Percentiles rank a stretch among this genome's conserved stretches.
phyloP scores from a whole-genome alignment of 805 yeast species.

The Starmerella davenportii region DNA sequence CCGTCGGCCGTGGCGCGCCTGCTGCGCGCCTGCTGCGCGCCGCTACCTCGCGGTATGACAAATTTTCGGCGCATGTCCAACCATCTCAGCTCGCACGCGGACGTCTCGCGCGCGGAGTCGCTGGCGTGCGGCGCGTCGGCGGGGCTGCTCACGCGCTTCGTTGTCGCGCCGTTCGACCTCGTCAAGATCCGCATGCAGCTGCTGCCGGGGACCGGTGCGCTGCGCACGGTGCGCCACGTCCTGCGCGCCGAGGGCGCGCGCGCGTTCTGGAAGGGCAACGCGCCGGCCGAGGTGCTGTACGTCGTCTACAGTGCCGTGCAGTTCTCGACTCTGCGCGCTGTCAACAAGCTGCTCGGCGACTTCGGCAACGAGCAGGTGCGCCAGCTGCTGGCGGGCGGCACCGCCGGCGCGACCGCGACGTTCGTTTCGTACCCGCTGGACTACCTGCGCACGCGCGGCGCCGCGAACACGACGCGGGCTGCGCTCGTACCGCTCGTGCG shows the following conservation, averaged over 20 bases:
- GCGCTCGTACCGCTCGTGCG: constrained; percentile 19
- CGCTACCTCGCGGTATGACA: neutral
- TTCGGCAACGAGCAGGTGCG: constrained; percentile 24
- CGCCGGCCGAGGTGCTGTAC: constrained; percentile 80
- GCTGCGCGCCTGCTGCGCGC: too few species aligned
- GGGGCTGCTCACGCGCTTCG: constrained; percentile 43
- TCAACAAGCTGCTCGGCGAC: constrained; percentile 25
- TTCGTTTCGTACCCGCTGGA: constrained; percentile 73
- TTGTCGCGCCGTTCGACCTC: constrained; percentile 65
- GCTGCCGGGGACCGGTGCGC: constrained; percentile 21
- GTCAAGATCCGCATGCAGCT: constrained; percentile 61
- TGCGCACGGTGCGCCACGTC: constrained; percentile 27
- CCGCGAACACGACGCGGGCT: constrained; percentile 32
- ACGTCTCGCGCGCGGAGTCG: constrained; percentile 36
- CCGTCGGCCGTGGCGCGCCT: too few species aligned
- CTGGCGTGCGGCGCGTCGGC: constrained; percentile 53
- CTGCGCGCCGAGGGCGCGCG: constrained; percentile 44
- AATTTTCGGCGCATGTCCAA: constrained; percentile 4
- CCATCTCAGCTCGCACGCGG: constrained; percentile 27
- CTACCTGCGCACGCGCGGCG: constrained; percentile 68
- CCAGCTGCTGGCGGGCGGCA: constrained; percentile 47
- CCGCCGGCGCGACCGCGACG: constrained; percentile 64
- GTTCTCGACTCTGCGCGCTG: constrained; percentile 49
- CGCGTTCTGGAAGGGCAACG: constrained; percentile 91
- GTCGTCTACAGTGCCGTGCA: constrained; percentile 71